These are phyloP conservation scores for Komagataella ulmi DNA, from an alignment of 805 yeast species.

Conservation along the genomic window DNA sequence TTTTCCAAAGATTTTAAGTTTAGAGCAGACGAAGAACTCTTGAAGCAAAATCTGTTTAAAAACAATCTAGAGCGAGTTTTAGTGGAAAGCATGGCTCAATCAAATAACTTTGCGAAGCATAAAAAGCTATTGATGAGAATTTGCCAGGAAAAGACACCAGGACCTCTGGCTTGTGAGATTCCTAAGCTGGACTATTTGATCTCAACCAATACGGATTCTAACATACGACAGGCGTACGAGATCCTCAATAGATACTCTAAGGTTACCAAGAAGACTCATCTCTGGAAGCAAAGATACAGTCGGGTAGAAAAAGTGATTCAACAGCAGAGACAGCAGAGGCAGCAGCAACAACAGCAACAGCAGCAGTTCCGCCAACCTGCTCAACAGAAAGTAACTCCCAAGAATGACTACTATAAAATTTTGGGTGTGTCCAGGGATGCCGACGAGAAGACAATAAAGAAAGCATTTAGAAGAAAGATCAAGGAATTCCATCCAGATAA, in stretches of 20 bases:
- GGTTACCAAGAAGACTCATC: background rate
- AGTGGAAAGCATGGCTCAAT: background rate
- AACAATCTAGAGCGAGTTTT: background rate
- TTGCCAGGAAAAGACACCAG: background rate
- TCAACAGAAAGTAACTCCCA: slow-evolving; percentile 15
- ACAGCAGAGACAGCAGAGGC: slow-evolving; percentile 31
- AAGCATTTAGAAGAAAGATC: slow-evolving; percentile 68
- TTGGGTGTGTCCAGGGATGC: slow-evolving; percentile 60
- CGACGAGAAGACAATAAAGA: slow-evolving; percentile 57
- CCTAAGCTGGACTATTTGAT: background rate
- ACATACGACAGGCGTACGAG: slow-evolving; percentile 5
- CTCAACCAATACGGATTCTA: background rate
- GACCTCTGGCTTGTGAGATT: background rate
- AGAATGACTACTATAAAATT: slow-evolving; percentile 64
- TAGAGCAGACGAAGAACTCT: slow-evolving; percentile 1
- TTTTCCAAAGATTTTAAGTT: slow-evolving; percentile 10
- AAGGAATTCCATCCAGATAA: slow-evolving; percentile 90
- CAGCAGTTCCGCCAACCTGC: slow-evolving; percentile 2
- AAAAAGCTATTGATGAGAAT: too few relatives aligned
- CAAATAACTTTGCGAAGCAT: background rate
- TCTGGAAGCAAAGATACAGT: slow-evolving; percentile 23
- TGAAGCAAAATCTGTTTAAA: background rate
- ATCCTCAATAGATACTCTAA: slow-evolving; percentile 6
- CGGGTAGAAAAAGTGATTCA: slow-evolving; percentile 31
- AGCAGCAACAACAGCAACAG: slow-evolving; percentile 19